A percentile compares a stretch with the other conserved stretches of the same genome.
Evolutionary conservation across 768 basidiomycete genomes (phyloP).

Genomic region (Pleurotus giganteus): DNA sequence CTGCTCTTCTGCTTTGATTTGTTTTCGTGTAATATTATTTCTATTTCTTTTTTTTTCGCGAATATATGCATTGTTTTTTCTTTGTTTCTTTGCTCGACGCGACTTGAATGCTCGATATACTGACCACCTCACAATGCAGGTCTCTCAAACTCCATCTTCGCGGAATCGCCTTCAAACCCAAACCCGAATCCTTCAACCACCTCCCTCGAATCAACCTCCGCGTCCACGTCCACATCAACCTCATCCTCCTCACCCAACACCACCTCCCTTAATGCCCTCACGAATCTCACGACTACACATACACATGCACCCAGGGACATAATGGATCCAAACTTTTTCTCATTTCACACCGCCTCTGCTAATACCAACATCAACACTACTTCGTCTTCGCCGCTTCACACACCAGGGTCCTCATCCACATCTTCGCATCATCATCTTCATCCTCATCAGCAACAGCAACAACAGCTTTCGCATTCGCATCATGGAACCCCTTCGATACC

Average conservation of each 20-base stretch:
- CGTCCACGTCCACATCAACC: too few species aligned
- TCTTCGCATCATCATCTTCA: too few species aligned
- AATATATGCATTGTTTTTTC: background rate
- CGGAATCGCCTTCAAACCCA: conserved; percentile 32
- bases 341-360: too few species aligned
- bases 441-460: background rate
- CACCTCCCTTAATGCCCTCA: background rate
- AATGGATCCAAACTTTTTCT: too few species aligned
- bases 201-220: too few species aligned
- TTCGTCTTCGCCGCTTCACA: too few species aligned
- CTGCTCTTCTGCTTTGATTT: background rate
- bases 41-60: background rate
- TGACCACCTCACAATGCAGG: conserved; percentile 24
- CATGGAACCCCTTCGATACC: conserved; percentile 23
- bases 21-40: too few species aligned
- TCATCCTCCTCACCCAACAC: background rate
- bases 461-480: background rate
- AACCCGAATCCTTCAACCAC: conserved; percentile 21
- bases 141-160: conserved; percentile 36
- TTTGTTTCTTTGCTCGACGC: too few species aligned
- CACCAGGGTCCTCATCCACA: too few species aligned
- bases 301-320: too few species aligned
- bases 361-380: too few species aligned
- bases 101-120: background rate
- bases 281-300: background rate